Evolutionary conservation across 345 rosid genomes (phyloP).

Genomic region (Hibiscus syriacus): DNA sequence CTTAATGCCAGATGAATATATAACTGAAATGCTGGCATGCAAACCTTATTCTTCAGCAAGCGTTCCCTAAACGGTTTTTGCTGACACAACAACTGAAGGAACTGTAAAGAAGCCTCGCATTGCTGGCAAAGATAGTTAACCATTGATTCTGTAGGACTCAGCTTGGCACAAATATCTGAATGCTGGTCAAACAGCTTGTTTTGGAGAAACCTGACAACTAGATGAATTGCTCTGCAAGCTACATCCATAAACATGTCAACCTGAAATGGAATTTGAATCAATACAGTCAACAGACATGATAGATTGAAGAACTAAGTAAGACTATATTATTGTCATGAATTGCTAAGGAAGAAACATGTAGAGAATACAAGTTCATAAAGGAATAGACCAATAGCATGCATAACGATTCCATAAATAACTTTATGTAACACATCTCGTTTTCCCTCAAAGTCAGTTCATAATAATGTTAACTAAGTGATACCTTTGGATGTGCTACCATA

Average conservation of each 20-base stretch:
- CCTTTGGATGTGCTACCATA: slow-evolving; percentile 84
- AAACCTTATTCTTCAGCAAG: slow-evolving; percentile 77
- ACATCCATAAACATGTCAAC: slow-evolving; percentile 77
- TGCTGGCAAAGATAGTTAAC: slow-evolving; percentile 69
- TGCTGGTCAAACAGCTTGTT: slow-evolving; percentile 38
- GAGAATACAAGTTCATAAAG: not conserved
- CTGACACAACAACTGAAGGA: slow-evolving; percentile 80
- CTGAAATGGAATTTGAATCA: slow-evolving; percentile 41
- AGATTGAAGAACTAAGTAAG: slow-evolving; percentile 3
- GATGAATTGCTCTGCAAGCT: slow-evolving; percentile 73
- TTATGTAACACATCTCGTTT: not conserved
- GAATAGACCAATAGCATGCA: not conserved
- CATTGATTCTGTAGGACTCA: slow-evolving; percentile 30
- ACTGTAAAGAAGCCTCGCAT: slow-evolving; percentile 93
- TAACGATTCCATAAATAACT: not conserved
- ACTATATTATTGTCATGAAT: slow-evolving; percentile 1
- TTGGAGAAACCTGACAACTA: slow-evolving; percentile 51
- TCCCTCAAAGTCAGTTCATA: slow-evolving; percentile 11
- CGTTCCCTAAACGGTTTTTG: slow-evolving; percentile 82
- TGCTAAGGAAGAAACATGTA: not conserved
- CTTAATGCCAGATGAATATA: slow-evolving; percentile 3
- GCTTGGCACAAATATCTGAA: slow-evolving; percentile 20
- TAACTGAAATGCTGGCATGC: slow-evolving; percentile 7
- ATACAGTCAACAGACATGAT: slow-evolving; percentile 9
- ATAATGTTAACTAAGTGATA: slow-evolving; percentile 20